Conservation (phyloP, 345 rosid genomes). For the Nasturtium officinale region DNA sequence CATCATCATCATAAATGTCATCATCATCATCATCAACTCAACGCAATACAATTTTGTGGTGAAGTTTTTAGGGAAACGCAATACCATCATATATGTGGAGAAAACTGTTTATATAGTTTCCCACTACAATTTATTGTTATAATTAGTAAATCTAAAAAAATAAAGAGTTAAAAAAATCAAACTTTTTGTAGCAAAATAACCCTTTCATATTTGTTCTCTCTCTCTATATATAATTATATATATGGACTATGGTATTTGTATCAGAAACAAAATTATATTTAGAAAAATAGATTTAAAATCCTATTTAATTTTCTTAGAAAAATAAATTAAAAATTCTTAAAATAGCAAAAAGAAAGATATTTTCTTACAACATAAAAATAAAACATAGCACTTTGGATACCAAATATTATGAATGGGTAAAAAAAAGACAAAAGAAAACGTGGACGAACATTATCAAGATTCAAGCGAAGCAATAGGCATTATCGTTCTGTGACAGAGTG, state of each 20-base stretch:
- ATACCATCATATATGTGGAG: too few relatives aligned
- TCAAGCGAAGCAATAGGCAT: conserved; percentile 27
- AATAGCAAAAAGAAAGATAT: neutral
- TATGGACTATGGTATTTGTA: too few relatives aligned
- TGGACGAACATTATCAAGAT: conserved; percentile 37
- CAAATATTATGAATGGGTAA: neutral
- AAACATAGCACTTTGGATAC: neutral
- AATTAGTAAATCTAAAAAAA: too few relatives aligned
- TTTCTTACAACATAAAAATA: neutral
- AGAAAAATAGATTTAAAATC: neutral
- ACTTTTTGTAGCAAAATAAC: too few relatives aligned
- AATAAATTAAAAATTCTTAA: neutral
- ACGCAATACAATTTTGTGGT: too few relatives aligned
- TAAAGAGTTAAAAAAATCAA: too few relatives aligned
- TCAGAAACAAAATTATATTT: neutral
- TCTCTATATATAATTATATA: neutral
- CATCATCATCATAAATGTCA: too few relatives aligned
- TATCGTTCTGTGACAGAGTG: conserved; percentile 39
- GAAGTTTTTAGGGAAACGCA: too few relatives aligned
- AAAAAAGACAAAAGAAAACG: conserved; percentile 18
- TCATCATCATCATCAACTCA: too few relatives aligned
- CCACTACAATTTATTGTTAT: too few relatives aligned
- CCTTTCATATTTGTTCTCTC: too few relatives aligned
- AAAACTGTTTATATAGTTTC: too few relatives aligned
- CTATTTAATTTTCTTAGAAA: neutral